These are phyloP conservation scores for Panellus pusillus DNA, from an alignment of 768 basidiomycete genomes.

Conservation along the genomic window DNA sequence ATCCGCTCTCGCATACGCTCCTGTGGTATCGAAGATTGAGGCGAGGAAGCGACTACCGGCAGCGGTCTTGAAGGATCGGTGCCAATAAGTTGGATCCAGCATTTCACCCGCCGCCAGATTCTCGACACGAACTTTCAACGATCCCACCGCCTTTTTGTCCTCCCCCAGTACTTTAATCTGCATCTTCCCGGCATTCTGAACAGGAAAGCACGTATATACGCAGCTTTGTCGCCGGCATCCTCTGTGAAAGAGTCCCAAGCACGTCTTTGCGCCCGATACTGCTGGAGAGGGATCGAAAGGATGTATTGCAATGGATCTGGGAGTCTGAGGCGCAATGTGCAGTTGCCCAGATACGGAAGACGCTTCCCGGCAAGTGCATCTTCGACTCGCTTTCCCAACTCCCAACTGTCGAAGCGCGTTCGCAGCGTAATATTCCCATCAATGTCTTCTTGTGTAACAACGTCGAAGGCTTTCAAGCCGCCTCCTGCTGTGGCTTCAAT, in stretches of 20 bases:
- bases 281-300: constrained; percentile 45
- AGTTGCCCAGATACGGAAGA: constrained; percentile 31
- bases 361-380: constrained; percentile 34
- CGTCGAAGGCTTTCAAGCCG: constrained; percentile 28
- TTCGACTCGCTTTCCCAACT: constrained; percentile 43
- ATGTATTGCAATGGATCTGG: constrained; percentile 53
- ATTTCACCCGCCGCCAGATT: constrained; percentile 50
- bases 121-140: constrained; percentile 61
- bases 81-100: constrained; percentile 48
- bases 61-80: constrained; percentile 37
- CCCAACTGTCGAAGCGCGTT: constrained; percentile 50
- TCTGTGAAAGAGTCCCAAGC: constrained; percentile 49
- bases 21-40: constrained; percentile 34
- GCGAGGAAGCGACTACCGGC: constrained; percentile 36
- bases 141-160: constrained; percentile 53
- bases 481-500: constrained; percentile 23
- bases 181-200: constrained; percentile 23
- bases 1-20: constrained; percentile 47
- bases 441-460: constrained; percentile 17
- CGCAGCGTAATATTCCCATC: constrained; percentile 37
- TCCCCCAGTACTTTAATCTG: constrained; percentile 49
- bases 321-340: constrained; percentile 39
- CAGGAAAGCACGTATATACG: constrained; percentile 31
- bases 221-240: constrained; percentile 31
- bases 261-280: constrained; percentile 50